phyloP scores from a whole-genome alignment of 2,329 filamentous ascomycete species.

The Seiridium unicorne region DNA sequence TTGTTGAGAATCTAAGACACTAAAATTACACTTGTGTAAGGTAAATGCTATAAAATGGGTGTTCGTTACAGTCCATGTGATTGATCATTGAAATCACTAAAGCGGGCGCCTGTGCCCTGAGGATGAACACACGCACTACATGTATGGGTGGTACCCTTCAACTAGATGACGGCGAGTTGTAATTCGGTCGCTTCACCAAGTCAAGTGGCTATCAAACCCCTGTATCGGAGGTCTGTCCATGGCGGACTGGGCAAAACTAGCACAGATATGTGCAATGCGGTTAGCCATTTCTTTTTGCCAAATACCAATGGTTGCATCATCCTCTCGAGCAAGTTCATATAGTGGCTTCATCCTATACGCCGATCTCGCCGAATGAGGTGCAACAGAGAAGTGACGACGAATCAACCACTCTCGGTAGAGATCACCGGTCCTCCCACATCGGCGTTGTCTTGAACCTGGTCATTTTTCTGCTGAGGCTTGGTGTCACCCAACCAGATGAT shows the following conservation, averaged over 20 bases:
- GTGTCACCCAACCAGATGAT: conserved; percentile 32
- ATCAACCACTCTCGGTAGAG: neutral
- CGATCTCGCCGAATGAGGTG: neutral
- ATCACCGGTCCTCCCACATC: neutral
- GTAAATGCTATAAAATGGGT: neutral
- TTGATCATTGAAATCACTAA: too few relatives aligned
- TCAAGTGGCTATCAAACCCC: too few relatives aligned
- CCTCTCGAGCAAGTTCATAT: too few relatives aligned
- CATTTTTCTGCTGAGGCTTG: conserved; percentile 1
- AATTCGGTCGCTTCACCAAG: too few relatives aligned
- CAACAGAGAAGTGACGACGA: neutral
- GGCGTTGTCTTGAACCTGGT: neutral
- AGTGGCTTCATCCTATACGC: neutral
- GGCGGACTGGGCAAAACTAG: too few relatives aligned
- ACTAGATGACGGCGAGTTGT: too few relatives aligned
- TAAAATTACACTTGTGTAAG: neutral
- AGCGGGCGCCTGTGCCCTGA: too few relatives aligned
- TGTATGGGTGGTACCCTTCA: too few relatives aligned
- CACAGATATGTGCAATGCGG: too few relatives aligned
- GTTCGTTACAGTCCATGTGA: too few relatives aligned
- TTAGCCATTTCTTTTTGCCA: neutral
- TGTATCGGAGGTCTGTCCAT: too few relatives aligned
- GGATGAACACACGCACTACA: too few relatives aligned
- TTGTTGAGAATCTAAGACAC: neutral
- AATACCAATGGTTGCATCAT: neutral